Evolutionary conservation across 495 filamentous ascomycete genomes (phyloP).

Genomic region (Penicillium taxi): DNA sequence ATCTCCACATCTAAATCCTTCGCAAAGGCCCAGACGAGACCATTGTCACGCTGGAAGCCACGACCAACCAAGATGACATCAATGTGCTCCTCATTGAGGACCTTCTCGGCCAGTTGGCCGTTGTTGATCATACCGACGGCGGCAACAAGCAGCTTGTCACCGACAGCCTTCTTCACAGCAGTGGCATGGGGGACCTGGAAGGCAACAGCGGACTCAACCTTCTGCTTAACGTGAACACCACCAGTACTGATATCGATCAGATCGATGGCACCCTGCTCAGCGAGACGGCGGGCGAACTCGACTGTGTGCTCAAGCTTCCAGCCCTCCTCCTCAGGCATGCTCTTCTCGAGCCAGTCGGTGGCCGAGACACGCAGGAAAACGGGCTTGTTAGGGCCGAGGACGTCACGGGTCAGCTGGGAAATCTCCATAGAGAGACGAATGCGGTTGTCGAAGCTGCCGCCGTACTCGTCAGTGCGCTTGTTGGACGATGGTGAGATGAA

Average conservation of each 20-base stretch:
- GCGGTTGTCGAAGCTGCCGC: conserved; percentile 58
- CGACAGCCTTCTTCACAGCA: conserved; percentile 55
- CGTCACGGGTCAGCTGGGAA: conserved; percentile 46
- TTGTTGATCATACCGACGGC: conserved; percentile 59
- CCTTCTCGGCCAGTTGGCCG: conserved; percentile 48
- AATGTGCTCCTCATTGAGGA: conserved; percentile 49
- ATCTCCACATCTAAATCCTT: conserved; percentile 58
- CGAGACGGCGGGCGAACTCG: conserved; percentile 47
- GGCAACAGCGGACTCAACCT: conserved; percentile 46
- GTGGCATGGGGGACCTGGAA: conserved; percentile 63
- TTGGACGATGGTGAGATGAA: conserved; percentile 61
- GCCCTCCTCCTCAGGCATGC: conserved; percentile 36
- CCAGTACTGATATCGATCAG: conserved; percentile 59
- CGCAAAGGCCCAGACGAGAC: conserved; percentile 58
- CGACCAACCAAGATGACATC: conserved; percentile 58
- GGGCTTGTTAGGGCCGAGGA: conserved; percentile 51
- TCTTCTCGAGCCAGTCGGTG: conserved; percentile 54
- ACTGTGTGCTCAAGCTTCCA: conserved; percentile 54
- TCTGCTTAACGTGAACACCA: conserved; percentile 52
- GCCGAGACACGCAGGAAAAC: conserved; percentile 57
- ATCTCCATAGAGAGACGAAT: conserved; percentile 52
- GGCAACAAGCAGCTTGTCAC: conserved; percentile 50
- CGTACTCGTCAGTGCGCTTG: conserved; percentile 56
- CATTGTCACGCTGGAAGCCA: conserved; percentile 63
- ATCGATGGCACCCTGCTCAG: conserved; percentile 50